These are phyloP conservation scores for Tuctoria greenei DNA, from an alignment of 176 grass and related monocot species.

Conservation along the genomic window DNA sequence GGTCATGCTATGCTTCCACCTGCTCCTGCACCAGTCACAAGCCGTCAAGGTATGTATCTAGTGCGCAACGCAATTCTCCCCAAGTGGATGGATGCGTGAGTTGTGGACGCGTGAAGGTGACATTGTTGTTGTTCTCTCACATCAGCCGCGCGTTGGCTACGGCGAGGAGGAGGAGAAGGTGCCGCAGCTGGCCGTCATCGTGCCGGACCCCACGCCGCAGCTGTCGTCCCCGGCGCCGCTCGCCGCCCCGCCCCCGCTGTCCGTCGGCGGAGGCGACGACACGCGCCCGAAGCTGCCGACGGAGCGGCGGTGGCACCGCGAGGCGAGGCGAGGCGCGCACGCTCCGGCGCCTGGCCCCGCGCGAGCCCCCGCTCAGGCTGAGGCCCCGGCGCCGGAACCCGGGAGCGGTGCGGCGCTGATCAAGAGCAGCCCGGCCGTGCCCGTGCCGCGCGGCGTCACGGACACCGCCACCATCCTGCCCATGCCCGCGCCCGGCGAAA, in stretches of 20 bases:
- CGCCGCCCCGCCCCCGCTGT: neutral
- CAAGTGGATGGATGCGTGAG: no score
- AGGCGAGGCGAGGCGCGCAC: conserved; percentile 5
- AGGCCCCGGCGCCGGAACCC: conserved; percentile 40
- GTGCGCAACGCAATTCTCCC: neutral
- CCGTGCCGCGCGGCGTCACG: conserved; percentile 70
- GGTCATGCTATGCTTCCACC: conserved; percentile 34
- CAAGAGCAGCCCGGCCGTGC: conserved; percentile 80
- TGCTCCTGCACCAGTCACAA: conserved; percentile 26
- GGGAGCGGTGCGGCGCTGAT: conserved; percentile 54
- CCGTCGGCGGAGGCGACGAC: conserved; percentile 37
- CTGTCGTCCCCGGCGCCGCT: conserved; percentile 29
- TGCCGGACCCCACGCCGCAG: conserved; percentile 46
- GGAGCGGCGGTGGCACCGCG: conserved; percentile 34
- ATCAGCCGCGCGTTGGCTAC: conserved; percentile 3
- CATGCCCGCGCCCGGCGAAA: conserved; percentile 52
- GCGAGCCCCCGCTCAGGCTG: no score
- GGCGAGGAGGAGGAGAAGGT: conserved; percentile 39
- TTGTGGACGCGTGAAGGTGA: neutral
- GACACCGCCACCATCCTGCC: conserved; percentile 84
- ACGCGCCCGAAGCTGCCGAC: conserved; percentile 56
- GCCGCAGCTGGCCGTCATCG: conserved; percentile 41
- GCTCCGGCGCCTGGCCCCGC: neutral
- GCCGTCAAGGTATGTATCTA: conserved; percentile 43
- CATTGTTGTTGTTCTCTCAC: neutral